Evolutionary conservation across 768 basidiomycete species (phyloP).

Genomic region (Panaeolus papilionaceus): DNA sequence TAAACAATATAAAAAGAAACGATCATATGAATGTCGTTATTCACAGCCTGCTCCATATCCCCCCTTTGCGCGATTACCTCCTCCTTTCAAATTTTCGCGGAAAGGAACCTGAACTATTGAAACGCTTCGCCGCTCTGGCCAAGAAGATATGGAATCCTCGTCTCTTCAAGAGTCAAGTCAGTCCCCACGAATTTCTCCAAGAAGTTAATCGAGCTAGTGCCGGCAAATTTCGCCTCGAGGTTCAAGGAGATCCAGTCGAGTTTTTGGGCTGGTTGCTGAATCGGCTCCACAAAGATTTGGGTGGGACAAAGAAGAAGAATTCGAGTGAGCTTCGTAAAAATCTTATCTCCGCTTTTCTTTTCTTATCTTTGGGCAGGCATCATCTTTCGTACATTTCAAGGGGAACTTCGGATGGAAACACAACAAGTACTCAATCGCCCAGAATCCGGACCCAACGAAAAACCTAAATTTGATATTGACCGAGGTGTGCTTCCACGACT

Average conservation of each 20-base stretch:
- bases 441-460: constrained; percentile 75
- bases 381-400: constrained; percentile 94
- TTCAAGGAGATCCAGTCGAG: constrained; percentile 96
- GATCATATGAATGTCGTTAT: constrained; percentile 98
- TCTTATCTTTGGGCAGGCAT: constrained; percentile 60
- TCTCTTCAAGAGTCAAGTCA: constrained; percentile 97
- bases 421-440: constrained; percentile 91
- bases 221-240: constrained; percentile 91
- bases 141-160: constrained; percentile 97
- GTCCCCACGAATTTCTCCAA: constrained; percentile 98
- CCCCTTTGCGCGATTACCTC: constrained; percentile 87
- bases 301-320: constrained; percentile 90
- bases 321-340: constrained; percentile 68
- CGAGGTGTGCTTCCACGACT: constrained; percentile 64
- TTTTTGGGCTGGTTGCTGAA: constrained; percentile 97
- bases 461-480: constrained; percentile 93
- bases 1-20: constrained; percentile 97
- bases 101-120: constrained; percentile 86
- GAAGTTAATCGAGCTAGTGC: constrained; percentile 90
- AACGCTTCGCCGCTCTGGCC: constrained; percentile 84
- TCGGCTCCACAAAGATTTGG: constrained; percentile 89
- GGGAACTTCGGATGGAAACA: constrained; percentile 89
- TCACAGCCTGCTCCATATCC: constrained; percentile 89
- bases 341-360: constrained; percentile 22
- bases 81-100: constrained; percentile 75